Conservation (phyloP, 78 protist genomes). For the Chrysochromulina tobinii region DNA sequence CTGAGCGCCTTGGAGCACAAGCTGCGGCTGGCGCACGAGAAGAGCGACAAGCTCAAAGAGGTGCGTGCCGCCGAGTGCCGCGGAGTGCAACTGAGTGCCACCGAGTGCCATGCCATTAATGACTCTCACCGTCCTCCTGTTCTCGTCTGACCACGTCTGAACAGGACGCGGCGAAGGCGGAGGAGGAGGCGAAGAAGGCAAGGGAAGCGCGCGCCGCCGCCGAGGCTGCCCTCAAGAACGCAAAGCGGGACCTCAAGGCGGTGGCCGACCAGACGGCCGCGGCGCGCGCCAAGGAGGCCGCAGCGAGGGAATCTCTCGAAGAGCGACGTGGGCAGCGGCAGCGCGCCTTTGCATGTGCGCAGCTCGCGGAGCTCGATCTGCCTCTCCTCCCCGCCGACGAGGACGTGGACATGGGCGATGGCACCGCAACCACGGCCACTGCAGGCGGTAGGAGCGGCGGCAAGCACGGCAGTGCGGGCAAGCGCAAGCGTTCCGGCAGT, state of each 20-base stretch:
- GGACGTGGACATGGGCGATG: no score
- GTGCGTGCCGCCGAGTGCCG: no score
- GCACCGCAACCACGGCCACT: no score
- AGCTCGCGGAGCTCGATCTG: neutral
- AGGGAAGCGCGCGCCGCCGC: no score
- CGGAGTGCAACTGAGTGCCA: no score
- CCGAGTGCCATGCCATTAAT: slow-evolving; percentile 11
- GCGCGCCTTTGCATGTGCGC: neutral
- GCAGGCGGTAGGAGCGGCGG: no score
- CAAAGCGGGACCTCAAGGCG: neutral
- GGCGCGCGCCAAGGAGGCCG: neutral
- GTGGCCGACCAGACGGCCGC: neutral
- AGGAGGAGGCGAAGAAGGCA: neutral
- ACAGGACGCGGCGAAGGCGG: neutral
- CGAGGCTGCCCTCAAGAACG: neutral
- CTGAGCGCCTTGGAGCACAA: neutral
- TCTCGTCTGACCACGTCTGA: no score
- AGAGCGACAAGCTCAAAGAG: neutral
- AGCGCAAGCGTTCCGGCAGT: no score
- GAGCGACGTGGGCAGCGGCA: neutral
- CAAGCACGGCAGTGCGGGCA: no score
- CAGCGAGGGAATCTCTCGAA: neutral
- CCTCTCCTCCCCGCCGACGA: neutral
- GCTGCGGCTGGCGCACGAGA: neutral
- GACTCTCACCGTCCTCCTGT: no score